These are phyloP conservation scores for Trametes gibbosa DNA, from an alignment of 768 basidiomycete species.

Conservation along the genomic window DNA sequence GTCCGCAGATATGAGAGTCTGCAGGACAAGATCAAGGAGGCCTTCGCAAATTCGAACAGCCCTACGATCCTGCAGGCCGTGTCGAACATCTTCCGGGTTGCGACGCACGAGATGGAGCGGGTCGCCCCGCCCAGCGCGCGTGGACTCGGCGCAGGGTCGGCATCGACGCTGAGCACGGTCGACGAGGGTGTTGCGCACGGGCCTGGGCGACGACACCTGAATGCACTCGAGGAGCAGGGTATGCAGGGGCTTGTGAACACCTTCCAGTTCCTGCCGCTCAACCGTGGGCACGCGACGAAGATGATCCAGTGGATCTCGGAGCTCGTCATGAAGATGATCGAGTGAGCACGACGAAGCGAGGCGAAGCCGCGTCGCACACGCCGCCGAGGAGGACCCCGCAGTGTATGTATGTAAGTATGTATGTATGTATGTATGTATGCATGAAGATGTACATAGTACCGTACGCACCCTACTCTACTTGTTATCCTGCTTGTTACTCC, in stretches of 20 bases:
- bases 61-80: slow-evolving; percentile 66
- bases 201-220: slow-evolving; percentile 50
- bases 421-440: not conserved
- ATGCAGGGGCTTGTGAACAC: slow-evolving; percentile 76
- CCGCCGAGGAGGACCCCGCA: not conserved
- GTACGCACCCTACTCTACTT: not conserved
- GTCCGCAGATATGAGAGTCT: slow-evolving; percentile 67
- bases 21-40: slow-evolving; percentile 71
- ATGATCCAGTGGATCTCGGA: slow-evolving; percentile 78
- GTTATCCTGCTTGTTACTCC: not conserved
- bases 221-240: slow-evolving; percentile 63
- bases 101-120: slow-evolving; percentile 53
- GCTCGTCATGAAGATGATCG: slow-evolving; percentile 51
- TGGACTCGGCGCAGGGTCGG: slow-evolving; percentile 40
- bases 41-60: slow-evolving; percentile 70
- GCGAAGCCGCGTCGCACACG: too few species aligned
- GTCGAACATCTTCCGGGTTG: slow-evolving; percentile 73
- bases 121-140: slow-evolving; percentile 35
- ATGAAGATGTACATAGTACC: slow-evolving; percentile 1
- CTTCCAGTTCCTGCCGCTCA: slow-evolving; percentile 65
- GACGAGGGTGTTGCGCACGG: slow-evolving; percentile 50
- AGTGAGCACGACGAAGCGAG: slow-evolving; percentile 26
- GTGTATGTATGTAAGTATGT: not conserved
- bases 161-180: slow-evolving; percentile 61
- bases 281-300: slow-evolving; percentile 40